Percentiles rank a stretch among this genome's conserved stretches.
phyloP scores from a whole-genome alignment of 1,284 basidiomycete species.

The Rhodofomes roseus region DNA sequence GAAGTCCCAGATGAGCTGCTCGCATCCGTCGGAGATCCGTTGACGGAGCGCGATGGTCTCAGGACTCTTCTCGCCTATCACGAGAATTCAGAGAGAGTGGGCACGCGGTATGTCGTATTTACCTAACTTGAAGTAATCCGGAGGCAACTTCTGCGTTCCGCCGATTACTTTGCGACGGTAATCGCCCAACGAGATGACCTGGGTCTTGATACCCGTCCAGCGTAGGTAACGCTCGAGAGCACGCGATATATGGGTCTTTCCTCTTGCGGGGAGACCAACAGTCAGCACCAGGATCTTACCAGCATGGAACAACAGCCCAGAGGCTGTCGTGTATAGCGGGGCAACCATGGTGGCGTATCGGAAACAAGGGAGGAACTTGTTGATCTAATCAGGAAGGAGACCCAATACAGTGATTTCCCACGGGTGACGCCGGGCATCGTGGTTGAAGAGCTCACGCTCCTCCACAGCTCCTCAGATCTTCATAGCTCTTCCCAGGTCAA shows the following conservation, averaged over 20 bases:
- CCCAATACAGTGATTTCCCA: neutral
- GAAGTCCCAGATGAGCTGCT: conserved; percentile 86
- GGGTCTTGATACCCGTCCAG: conserved; percentile 97
- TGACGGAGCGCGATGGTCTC: conserved; percentile 79
- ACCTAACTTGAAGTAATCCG: conserved; percentile 91
- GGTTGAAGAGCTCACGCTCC: neutral
- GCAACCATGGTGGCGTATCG: conserved; percentile 63
- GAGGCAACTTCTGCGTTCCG: conserved; percentile 81
- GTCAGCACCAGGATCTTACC: conserved; percentile 93
- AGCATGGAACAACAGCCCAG: conserved; percentile 87
- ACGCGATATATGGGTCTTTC: conserved; percentile 96
- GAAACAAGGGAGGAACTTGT: neutral
- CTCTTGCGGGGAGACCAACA: conserved; percentile 89
- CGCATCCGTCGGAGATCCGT: conserved; percentile 77
- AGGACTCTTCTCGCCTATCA: conserved; percentile 63
- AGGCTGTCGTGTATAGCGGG: conserved; percentile 82
- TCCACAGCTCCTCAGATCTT: neutral
- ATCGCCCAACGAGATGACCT: conserved; percentile 93
- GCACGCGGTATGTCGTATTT: neutral
- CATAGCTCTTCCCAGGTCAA: too few species aligned
- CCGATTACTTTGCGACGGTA: conserved; percentile 90
- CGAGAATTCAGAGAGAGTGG: neutral
- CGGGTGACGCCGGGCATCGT: neutral
- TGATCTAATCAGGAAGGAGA: neutral
- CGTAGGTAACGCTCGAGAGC: conserved; percentile 94